Base-by-base conservation (phyloP, 345 rosid species). In the Combretum micranthum region DNA sequence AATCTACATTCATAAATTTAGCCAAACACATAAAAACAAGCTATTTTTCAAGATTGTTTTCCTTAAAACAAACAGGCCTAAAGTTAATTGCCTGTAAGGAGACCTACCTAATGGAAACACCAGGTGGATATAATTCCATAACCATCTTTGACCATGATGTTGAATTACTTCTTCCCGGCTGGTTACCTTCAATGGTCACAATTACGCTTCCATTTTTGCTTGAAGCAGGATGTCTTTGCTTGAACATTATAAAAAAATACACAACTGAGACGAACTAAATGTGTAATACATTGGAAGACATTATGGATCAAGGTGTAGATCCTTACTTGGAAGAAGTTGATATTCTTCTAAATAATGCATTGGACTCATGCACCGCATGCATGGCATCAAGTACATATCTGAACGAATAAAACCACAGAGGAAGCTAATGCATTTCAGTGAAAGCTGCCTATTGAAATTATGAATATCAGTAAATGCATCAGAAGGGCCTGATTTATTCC, bases 211-310 rank as follows among this genome's bases (percentile, higher is more conserved):
- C 86, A 74, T 74, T 74, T 67, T 76, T 74, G 75, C 87, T 90
- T 54, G 96, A 83, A 82, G 90, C 84, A 73, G 85, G 77, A 68
- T 83, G 92, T 72, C 99, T 93, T 87, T 83, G 86, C 90, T 89
- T 85, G 81, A 83, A 77, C 77, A 76, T 72, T 61, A 66, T 52
- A 73, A 67, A 32, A 62, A 42, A 56, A 45, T 63, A 61, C 22
- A 67, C 59, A 79, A 70, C 66, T 53, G 45, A 62, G 65, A 23
- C 14, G 21, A 50, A 16, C 15, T 32, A 20, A 15, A 56, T 56
- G 26, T 42, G 12, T 52, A 39, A 52, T 17, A 14, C 53, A 50
- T 39, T 46, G 13, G 47, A n/a, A 14, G 19, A 26, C 20, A 25
- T 10, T 49, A 20, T 22, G 47, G 17, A 39, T 32, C 20, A 56